Conservation (phyloP, 2,329 filamentous ascomycete genomes). For the Madurella mycetomatis region DNA sequence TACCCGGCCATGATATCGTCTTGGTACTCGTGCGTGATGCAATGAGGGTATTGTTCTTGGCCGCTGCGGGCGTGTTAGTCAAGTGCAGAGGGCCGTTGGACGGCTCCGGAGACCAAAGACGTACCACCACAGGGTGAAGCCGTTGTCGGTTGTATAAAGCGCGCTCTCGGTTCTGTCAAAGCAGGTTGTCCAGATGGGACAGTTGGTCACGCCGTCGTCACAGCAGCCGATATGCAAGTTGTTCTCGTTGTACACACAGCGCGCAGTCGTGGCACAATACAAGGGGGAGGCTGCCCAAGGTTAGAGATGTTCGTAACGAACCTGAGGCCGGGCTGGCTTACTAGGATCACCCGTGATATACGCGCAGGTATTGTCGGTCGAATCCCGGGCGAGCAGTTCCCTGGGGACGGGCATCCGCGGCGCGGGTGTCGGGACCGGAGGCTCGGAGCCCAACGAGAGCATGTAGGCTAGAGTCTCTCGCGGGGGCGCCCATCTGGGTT, state of each 20-base stretch:
- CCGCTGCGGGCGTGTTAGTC: conserved; percentile 19
- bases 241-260: conserved; percentile 30
- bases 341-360: conserved; percentile 27
- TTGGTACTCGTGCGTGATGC: conserved; percentile 30
- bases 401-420: not conserved
- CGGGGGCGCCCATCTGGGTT: conserved; percentile 25
- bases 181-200: conserved; percentile 29
- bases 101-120: conserved; percentile 3
- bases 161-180: conserved; percentile 25
- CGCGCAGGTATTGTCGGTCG: conserved; percentile 30
- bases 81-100: not conserved
- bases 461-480: conserved; percentile 26
- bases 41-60: conserved; percentile 25
- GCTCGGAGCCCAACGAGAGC: conserved; percentile 20
- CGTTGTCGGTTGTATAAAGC: conserved; percentile 24
- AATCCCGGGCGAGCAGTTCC: conserved; percentile 22
- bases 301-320: not conserved
- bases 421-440: conserved; percentile 21
- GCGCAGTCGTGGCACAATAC: conserved; percentile 27
- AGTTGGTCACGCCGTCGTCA: conserved; percentile 21
- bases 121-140: conserved; percentile 32
- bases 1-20: conserved; percentile 26
- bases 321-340: not conserved
- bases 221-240: conserved; percentile 32
- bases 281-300: conserved; percentile 21